phyloP scores from a whole-genome alignment of 768 basidiomycete genomes.

The Termitomyces sp. region DNA sequence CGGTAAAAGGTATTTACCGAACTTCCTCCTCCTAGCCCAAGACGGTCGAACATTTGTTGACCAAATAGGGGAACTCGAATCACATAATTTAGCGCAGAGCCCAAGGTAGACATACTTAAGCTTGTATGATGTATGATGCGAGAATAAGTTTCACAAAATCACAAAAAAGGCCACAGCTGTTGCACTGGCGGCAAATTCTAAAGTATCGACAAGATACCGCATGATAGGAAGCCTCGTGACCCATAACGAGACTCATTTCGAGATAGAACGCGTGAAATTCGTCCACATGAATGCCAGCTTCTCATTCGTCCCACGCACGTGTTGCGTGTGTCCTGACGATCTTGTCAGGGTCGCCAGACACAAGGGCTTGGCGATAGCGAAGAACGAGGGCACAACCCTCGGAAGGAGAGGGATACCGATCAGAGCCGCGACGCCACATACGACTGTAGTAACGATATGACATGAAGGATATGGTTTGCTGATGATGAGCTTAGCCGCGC shows the following conservation, averaged over 20 bases:
- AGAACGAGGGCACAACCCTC: conserved; percentile 77
- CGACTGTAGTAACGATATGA: conserved; percentile 15
- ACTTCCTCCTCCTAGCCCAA: conserved; percentile 65
- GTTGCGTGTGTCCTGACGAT: not conserved
- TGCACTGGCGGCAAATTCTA: conserved; percentile 65
- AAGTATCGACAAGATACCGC: conserved; percentile 66
- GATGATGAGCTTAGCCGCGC: conserved; percentile 14
- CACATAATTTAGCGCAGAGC: conserved; percentile 40
- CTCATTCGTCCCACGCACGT: not conserved
- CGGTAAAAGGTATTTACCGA: conserved; percentile 26
- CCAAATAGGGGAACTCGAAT: conserved; percentile 41
- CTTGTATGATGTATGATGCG: not conserved
- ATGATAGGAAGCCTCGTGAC: conserved; percentile 66
- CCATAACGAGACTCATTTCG: no score
- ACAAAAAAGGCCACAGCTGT: conserved; percentile 55
- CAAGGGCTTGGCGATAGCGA: conserved; percentile 20
- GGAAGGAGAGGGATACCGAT: conserved; percentile 52
- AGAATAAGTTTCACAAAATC: conserved; percentile 3
- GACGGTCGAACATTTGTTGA: conserved; percentile 51
- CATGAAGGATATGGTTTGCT: not conserved
- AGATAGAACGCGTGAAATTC: conserved; percentile 48
- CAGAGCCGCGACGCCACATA: conserved; percentile 37
- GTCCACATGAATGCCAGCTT: conserved; percentile 38
- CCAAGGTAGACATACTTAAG: conserved; percentile 14
- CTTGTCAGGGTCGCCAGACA: not conserved